Conservation (phyloP, 352 stramenopile genomes). For the Globisporangium sylvaticum region DNA sequence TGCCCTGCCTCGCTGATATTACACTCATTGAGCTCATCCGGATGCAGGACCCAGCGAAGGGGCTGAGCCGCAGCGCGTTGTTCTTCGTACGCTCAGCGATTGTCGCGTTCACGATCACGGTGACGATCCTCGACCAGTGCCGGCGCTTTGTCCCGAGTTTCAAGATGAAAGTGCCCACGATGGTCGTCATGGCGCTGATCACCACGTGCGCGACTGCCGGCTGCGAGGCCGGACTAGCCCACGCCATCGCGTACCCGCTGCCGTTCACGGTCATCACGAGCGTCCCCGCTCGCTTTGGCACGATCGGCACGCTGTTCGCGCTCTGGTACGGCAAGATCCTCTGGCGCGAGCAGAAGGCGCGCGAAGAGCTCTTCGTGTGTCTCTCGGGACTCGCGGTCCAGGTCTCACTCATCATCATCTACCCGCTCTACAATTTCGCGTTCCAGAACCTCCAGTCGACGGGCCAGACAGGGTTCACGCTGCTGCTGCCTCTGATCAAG, state of each 20-base stretch:
- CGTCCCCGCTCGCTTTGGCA: background rate
- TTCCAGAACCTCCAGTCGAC: conserved; percentile 14
- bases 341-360: background rate
- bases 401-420: conserved; percentile 20
- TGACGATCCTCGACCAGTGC: conserved; percentile 21
- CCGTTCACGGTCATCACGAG: conserved; percentile 25
- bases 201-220: conserved; percentile 9
- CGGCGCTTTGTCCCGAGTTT: conserved; percentile 16
- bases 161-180: conserved; percentile 1
- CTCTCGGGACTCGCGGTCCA: conserved; percentile 3
- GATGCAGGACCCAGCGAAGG: conserved; percentile 13
- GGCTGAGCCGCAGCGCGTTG: conserved; percentile 12
- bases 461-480: conserved; percentile 12
- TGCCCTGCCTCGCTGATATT: conserved; percentile 17
- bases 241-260: conserved; percentile 22
- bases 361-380: conserved; percentile 14
- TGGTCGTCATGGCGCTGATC: conserved; percentile 15
- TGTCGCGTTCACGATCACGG: conserved; percentile 16
- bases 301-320: conserved; percentile 3
- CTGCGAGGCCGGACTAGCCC: conserved; percentile 11
- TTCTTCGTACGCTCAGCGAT: conserved; percentile 22
- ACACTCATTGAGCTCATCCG: conserved; percentile 23
- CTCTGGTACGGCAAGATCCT: background rate
- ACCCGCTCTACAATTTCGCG: conserved; percentile 22
- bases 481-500: conserved; percentile 22